These are phyloP conservation scores for Erucastrum elatum DNA, from an alignment of 345 rosid genomes.

Conservation along the genomic window DNA sequence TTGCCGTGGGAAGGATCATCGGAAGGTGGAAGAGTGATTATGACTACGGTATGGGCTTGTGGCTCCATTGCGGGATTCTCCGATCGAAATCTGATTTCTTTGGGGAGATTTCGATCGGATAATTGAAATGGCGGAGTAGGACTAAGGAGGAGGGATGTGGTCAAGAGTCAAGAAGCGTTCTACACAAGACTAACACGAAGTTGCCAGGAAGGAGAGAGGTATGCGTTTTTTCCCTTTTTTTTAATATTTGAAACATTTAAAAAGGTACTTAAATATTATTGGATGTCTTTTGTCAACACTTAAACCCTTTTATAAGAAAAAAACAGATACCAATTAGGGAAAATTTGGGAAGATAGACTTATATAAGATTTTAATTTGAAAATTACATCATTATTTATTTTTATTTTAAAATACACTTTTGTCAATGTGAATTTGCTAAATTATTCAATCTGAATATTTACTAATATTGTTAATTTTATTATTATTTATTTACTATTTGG, in stretches of 20 bases:
- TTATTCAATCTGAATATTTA: too few species aligned
- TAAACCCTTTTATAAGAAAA: neutral
- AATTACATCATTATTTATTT: too few species aligned
- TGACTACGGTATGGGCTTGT: constrained; percentile 57
- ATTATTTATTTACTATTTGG: too few species aligned
- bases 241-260: neutral
- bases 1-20: constrained; percentile 80
- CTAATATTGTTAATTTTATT: too few species aligned
- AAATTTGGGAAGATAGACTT: too few species aligned
- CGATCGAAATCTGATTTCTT: constrained; percentile 16
- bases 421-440: too few species aligned
- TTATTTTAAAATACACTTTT: too few species aligned
- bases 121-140: neutral
- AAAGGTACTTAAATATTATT: neutral
- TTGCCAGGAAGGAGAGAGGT: constrained; percentile 24
- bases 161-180: constrained; percentile 26
- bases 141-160: neutral
- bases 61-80: constrained; percentile 47
- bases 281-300: neutral
- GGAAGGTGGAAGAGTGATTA: constrained; percentile 86
- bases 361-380: too few species aligned
- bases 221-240: neutral
- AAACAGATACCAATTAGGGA: neutral
- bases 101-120: constrained; percentile 21
- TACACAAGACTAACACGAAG: constrained; percentile 3